Percentiles rank a stretch among this genome's conserved stretches.
These are phyloP conservation scores for Pleurotus djamor DNA, from an alignment of 768 basidiomycete genomes.

Conservation along the genomic window DNA sequence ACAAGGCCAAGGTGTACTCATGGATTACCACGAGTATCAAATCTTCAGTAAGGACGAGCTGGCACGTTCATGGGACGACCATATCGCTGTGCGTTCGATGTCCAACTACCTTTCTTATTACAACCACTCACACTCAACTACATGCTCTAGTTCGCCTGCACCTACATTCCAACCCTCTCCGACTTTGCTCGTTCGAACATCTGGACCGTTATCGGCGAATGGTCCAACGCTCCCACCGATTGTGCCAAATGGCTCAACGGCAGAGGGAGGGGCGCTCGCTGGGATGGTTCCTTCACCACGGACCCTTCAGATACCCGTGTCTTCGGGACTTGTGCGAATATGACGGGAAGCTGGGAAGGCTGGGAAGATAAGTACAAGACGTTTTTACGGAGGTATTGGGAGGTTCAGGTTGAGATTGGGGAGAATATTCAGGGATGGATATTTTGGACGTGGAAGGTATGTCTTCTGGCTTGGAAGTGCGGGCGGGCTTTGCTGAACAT, in stretches of 20 bases:
- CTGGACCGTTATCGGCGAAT: slow-evolving; percentile 81
- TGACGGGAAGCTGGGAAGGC: slow-evolving; percentile 54
- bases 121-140: background rate
- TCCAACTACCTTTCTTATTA: background rate
- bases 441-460: slow-evolving; percentile 79
- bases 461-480: slow-evolving; percentile 9
- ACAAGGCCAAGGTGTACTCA: slow-evolving; percentile 52
- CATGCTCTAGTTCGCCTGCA: slow-evolving; percentile 50
- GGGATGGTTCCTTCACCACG: slow-evolving; percentile 56
- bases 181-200: slow-evolving; percentile 51
- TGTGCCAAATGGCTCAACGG: slow-evolving; percentile 84
- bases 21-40: slow-evolving; percentile 79
- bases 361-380: slow-evolving; percentile 65
- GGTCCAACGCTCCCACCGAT: slow-evolving; percentile 72
- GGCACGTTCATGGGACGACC: slow-evolving; percentile 49
- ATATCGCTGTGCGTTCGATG: slow-evolving; percentile 43
- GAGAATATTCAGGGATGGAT: slow-evolving; percentile 74
- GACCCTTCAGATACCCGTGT: slow-evolving; percentile 34
- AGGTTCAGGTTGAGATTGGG: slow-evolving; percentile 74
- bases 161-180: slow-evolving; percentile 39
- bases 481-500: background rate
- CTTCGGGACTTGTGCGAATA: slow-evolving; percentile 61
- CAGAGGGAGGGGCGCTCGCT: slow-evolving; percentile 64
- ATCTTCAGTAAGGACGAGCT: slow-evolving; percentile 64
- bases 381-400: slow-evolving; percentile 73